These are phyloP conservation scores for Fomitopsis pinicola DNA, from an alignment of 1,284 basidiomycete genomes.

Conservation along the genomic window DNA sequence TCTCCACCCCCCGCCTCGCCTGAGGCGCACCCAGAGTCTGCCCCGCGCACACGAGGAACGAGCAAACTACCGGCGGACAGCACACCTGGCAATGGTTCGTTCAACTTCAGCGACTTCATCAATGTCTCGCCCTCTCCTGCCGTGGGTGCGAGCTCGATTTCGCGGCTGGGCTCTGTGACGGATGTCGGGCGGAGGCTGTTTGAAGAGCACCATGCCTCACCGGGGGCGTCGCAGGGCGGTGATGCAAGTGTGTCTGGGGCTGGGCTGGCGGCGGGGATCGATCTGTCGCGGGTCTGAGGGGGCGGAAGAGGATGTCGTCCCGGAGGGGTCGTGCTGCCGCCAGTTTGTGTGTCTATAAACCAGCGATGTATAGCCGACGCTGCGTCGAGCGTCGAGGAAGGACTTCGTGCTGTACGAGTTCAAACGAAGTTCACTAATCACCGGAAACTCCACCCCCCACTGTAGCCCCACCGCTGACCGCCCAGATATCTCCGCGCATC, in stretches of 20 bases:
- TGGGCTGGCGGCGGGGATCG: conserved; percentile 43
- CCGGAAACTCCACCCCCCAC: not conserved
- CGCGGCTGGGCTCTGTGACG: conserved; percentile 42
- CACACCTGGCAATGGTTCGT: conserved; percentile 39
- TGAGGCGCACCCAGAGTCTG: conserved; percentile 6
- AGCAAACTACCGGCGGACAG: conserved; percentile 13
- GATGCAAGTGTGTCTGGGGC: conserved; percentile 8
- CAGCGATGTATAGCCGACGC: conserved; percentile 1
- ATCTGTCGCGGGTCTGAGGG: conserved; percentile 39
- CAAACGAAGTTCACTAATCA: not conserved
- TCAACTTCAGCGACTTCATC: conserved; percentile 69
- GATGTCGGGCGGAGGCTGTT: conserved; percentile 67
- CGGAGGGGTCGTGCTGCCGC: not conserved
- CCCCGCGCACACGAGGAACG: conserved; percentile 7
- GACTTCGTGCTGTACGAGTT: conserved; percentile 2
- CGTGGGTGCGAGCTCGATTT: conserved; percentile 25
- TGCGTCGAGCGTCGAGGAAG: conserved; percentile 4
- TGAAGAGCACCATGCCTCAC: conserved; percentile 52
- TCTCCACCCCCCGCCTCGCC: conserved; percentile 6
- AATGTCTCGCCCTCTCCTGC: conserved; percentile 66
- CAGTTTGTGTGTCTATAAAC: not conserved
- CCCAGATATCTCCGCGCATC: not conserved
- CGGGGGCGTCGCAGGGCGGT: conserved; percentile 5
- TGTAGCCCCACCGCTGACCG: conserved; percentile 7
- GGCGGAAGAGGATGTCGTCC: not conserved